Conservation (phyloP, 2,329 filamentous ascomycete genomes). For the Penicillium oxalicum region DNA sequence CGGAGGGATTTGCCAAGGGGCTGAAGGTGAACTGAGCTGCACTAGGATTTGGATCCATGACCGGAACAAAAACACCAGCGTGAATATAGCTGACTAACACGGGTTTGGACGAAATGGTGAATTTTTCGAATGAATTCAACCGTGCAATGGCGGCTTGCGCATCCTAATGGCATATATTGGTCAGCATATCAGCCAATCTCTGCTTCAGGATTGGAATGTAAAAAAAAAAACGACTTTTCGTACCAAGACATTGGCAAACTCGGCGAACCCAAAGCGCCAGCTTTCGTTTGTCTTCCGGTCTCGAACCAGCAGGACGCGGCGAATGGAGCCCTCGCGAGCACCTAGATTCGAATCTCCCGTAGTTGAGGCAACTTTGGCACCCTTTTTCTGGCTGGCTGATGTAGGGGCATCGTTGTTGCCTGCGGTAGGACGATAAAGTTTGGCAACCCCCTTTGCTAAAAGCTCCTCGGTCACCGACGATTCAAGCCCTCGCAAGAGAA, state of each 20-base stretch:
- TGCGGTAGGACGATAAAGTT: slow-evolving; percentile 57
- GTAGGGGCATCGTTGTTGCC: slow-evolving; percentile 28
- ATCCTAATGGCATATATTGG: slow-evolving; percentile 41
- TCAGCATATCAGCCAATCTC: slow-evolving; percentile 3
- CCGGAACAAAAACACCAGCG: slow-evolving; percentile 76
- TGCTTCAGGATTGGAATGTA: not conserved
- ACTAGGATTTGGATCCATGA: slow-evolving; percentile 54
- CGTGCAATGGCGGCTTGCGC: slow-evolving; percentile 68
- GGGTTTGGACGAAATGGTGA: slow-evolving; percentile 69
- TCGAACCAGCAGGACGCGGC: slow-evolving; percentile 69
- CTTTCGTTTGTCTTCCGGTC: slow-evolving; percentile 66
- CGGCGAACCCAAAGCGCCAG: slow-evolving; percentile 77
- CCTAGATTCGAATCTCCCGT: slow-evolving; percentile 58
- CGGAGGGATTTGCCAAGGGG: slow-evolving; percentile 60
- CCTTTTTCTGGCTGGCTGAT: slow-evolving; percentile 39
- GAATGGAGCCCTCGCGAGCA: slow-evolving; percentile 66
- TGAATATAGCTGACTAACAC: slow-evolving; percentile 71
- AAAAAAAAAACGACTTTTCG: not conserved
- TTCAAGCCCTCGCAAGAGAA: slow-evolving; percentile 68
- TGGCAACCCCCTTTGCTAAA: slow-evolving; percentile 65
- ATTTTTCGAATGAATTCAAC: slow-evolving; percentile 65
- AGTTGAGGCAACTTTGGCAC: slow-evolving; percentile 49
- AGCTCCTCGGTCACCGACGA: slow-evolving; percentile 65
- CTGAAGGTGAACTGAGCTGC: slow-evolving; percentile 62
- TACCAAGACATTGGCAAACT: slow-evolving; percentile 66